Evolutionary conservation across 73 alveolate species (phyloP), one percentile per base, ranked within the genome.

Genomic region (Diophrys sp.): DNA sequence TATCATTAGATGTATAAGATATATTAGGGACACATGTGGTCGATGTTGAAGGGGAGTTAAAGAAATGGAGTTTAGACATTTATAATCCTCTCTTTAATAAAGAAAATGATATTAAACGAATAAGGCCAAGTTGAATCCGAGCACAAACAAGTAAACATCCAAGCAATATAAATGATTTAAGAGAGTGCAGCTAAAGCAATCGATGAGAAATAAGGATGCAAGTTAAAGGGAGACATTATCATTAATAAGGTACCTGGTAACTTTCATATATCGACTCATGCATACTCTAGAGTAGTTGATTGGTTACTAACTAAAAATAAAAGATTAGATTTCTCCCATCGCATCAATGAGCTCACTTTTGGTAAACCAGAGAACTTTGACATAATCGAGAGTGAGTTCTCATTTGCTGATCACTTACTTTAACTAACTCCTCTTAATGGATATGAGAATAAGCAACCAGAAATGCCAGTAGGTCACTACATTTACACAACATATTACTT

Each of bases 1-100:
- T 97, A 55, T 88, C 98, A 71, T 90, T 98, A 24, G 99, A 97
- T 89, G 98, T 93, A 23, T 89, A 94, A 71, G 99, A 98, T 84
- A 96, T 95, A 31, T 79, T 98, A 94, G 99, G 99, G 11, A 91
- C 98, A 74, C 99, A 97, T 75, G 86, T 90, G 30, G 93, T 83
- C n/a, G 96, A 95, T 83, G 93, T 90, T 0, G 76, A 84, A 57
- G 99, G 97, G 14, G 82, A 82, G 26, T 83, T 95, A 34, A 66
- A 71, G 5, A 95, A 93, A 76, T 81, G 2, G 11, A 44, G 2
- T 0, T 25, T 73, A 0, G 81, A 73, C 26, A 0, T 53, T 26
- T 44, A 33, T 33, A n/a, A n/a, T n/a, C n/a, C n/a, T n/a, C n/a
- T n/a, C n/a, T n/a, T n/a, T n/a, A n/a, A n/a, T n/a, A n/a, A n/a